phyloP scores from a whole-genome alignment of 1,139 yeast species.

The Suhomyces chickasaworum region DNA sequence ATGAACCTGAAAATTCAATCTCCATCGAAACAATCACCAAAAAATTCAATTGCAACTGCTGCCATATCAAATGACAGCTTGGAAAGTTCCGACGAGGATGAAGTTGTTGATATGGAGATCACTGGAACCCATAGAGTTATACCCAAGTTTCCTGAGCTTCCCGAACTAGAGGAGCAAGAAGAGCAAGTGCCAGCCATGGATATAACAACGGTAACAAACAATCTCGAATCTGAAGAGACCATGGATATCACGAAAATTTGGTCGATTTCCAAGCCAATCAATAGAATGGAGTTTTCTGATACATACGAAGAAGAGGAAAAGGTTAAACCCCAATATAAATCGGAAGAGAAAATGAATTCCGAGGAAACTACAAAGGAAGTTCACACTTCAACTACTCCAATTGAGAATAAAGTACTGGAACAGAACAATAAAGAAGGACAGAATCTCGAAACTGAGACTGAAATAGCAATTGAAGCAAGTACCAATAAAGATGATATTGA shows the following conservation, averaged over 20 bases:
- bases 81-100: constrained; percentile 8
- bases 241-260: constrained; percentile 18
- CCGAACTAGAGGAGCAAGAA: constrained; percentile 4
- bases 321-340: too few species aligned
- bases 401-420: background rate
- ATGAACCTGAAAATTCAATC: background rate
- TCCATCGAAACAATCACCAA: background rate
- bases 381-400: background rate
- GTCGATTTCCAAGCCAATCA: constrained; percentile 7
- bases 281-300: background rate
- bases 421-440: background rate
- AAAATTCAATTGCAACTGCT: background rate
- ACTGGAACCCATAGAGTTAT: constrained; percentile 18
- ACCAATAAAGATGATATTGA: too few species aligned
- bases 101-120: constrained; percentile 27
- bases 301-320: background rate
- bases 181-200: constrained; percentile 11
- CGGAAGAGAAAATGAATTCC: too few species aligned
- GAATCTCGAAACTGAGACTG: background rate
- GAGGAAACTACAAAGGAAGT: background rate
- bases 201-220: constrained; percentile 5
- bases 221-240: constrained; percentile 13
- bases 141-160: background rate
- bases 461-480: too few species aligned
- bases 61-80: constrained; percentile 8